Conservation (phyloP, 345 rosid species). For the Trapa bicornis region DNA sequence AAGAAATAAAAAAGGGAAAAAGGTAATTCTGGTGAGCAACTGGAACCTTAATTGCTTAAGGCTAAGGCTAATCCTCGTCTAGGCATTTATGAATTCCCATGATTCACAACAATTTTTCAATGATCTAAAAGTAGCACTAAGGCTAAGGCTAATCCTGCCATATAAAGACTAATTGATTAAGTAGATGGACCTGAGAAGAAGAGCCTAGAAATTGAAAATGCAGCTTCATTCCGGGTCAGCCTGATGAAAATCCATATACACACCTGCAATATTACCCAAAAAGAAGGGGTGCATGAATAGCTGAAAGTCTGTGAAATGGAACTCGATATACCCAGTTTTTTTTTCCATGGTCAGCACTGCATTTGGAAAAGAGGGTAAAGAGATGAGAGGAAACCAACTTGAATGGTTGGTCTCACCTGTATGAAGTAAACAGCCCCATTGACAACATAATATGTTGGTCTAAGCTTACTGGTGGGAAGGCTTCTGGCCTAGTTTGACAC, state of each 20-base stretch:
- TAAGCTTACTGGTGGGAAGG: constrained; percentile 39
- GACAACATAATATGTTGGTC: constrained; percentile 34
- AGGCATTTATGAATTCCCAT: too few species aligned
- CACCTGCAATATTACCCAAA: constrained; percentile 10
- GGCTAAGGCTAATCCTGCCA: too few species aligned
- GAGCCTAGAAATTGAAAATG: constrained; percentile 23
- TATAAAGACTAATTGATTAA: not conserved
- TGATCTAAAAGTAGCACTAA: too few species aligned
- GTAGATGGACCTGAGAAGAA: constrained; percentile 33
- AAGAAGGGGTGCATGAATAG: not conserved
- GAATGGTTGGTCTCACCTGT: constrained; percentile 23
- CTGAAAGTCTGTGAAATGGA: not conserved
- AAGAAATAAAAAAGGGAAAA: not conserved
- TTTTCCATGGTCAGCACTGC: too few species aligned
- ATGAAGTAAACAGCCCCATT: constrained; percentile 29
- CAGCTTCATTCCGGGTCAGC: constrained; percentile 16
- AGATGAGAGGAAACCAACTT: not conserved
- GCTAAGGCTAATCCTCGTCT: too few species aligned
- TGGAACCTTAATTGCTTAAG: not conserved
- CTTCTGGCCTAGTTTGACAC: constrained; percentile 31
- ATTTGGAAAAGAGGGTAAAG: too few species aligned
- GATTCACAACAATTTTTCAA: too few species aligned
- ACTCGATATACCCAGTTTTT: too few species aligned
- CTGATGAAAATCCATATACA: constrained; percentile 36
- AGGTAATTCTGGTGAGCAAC: not conserved